Base-by-base conservation (phyloP, 2,329 filamentous ascomycete species). In the Ophiostoma australiae region DNA sequence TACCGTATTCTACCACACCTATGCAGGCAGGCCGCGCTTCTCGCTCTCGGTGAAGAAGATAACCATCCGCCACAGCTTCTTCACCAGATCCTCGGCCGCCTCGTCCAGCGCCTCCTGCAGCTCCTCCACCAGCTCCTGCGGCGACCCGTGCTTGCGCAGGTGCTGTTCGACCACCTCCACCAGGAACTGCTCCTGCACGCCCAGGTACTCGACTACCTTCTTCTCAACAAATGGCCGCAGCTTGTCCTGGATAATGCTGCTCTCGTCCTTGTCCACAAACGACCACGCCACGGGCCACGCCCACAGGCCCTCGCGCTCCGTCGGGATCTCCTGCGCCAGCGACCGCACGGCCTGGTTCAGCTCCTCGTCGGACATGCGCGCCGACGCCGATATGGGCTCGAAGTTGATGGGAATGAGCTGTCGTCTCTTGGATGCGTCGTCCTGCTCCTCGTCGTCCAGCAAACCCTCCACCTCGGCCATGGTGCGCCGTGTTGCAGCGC, bases 51-150 rank as follows among this genome's bases (percentile, higher is more conserved):
- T 95, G 77, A 94, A 97, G 87, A 97, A 98, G 77, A 98, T 97
- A 72, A 97, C 89, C 93, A 98, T 97, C 69, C 94, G 89, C 95
- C 95, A 99, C 48, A 99, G 86, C 82, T 97, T 98, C 87, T 93
- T 96, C 68, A 98, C 94, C 75, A 99, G 82, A 35, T 92, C 90
- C 80, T 97, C 94, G 13, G 94, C 93, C 78, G 98, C 95, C 77
- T 99, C 95, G 78, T 97, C 95, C 73, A 99, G 84, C 63, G 93
- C 92, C 89, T 91, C 91, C 78, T 92, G 91, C 71, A 99, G 81
- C 77, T 97, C 91, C 75, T 93, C 92, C 27, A 94, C 92, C 76
- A 99, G 80, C 70, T 91, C 91, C 73, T 89, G 86, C n/a, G 95
- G 92, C 73, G 85, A 86, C 35, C 89, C 89, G 76, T 90, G 89